Evolutionary conservation across 345 rosid genomes (phyloP), one percentile per base, ranked within the genome.

Genomic region (Gossypium sturtianum): DNA sequence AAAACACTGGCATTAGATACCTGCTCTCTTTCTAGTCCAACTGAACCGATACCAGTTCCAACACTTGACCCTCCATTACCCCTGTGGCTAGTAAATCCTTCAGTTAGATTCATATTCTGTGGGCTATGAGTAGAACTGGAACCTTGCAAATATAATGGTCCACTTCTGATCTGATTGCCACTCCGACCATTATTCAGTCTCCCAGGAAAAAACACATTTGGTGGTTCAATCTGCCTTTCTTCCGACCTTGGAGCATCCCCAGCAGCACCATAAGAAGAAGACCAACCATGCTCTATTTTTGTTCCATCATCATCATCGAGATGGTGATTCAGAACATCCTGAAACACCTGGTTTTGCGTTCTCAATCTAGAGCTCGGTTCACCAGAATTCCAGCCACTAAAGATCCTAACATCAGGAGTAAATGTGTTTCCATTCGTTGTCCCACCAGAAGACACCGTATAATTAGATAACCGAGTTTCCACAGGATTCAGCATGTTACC

Each of bases 341-440:
- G 75, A 49, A 22, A 27, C 59, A 73, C 80, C 75, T 82, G 90
- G 74, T 82, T 76, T 81, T 85, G 85, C 43, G 76, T 43, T 61
- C 75, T 77, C 11, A 77, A 75, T 61, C 84, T 71, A 49, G 90
- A 87, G 82, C 91, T 86, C 41, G 94, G 80, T 75, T 92, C 97
- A 56, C 92, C 89, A n/a, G 81, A 81, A 79, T 72, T 89, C 97
- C 88, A 88, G 73, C 85, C 82, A 79, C 81, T 71, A 73, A 81
- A 84, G 71, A 62, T 76, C 61, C 78, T 90, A 77, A 56, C 75
- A 68, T 78, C 85, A 75, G 82, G 83, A 83, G 80, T 54, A 38
- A 73, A 74, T 12, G 86, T 77, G 78, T 79, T 79, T 54, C 74
- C 77, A 59, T 83, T 80, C 19, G 84, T 48, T 51, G 82, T 78